Conservation (phyloP, 2,329 filamentous ascomycete species). For the Neoarthrinium moseri region DNA sequence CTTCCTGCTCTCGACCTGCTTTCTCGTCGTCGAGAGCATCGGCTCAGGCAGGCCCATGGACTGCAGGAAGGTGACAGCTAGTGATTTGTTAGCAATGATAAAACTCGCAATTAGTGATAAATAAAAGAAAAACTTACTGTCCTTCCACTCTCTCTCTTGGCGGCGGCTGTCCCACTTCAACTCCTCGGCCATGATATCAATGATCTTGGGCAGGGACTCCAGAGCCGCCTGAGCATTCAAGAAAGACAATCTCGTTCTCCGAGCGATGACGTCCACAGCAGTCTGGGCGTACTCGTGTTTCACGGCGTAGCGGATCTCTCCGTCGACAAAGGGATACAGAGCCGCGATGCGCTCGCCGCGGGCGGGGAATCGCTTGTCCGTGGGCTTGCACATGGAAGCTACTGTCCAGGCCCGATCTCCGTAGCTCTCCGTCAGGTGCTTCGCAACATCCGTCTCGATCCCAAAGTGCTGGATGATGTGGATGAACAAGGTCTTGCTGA, state of each 20-base stretch:
- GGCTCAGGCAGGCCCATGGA: constrained; percentile 65
- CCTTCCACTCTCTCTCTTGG: constrained; percentile 78
- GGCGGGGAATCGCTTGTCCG: constrained; percentile 77
- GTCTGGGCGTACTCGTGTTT: constrained; percentile 90
- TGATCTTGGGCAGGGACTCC: constrained; percentile 79
- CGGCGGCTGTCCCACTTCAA: constrained; percentile 72
- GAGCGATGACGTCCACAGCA: constrained; percentile 82
- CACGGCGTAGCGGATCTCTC: constrained; percentile 85
- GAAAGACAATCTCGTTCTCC: constrained; percentile 83
- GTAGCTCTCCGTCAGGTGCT: constrained; percentile 83
- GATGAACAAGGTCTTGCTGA: constrained; percentile 88
- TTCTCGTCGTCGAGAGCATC: constrained; percentile 55
- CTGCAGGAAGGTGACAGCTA: constrained; percentile 59
- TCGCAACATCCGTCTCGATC: constrained; percentile 86
- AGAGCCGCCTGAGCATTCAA: constrained; percentile 88
- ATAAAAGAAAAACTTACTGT: constrained; percentile 49
- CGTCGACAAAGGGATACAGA: constrained; percentile 88
- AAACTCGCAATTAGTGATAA: constrained; percentile 1
- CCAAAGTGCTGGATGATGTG: constrained; percentile 92
- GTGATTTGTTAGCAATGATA: constrained; percentile 8
- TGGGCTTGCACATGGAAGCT: constrained; percentile 74
- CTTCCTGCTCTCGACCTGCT: constrained; percentile 60
- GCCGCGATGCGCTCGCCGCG: constrained; percentile 76
- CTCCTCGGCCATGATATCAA: constrained; percentile 87
- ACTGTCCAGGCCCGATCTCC: constrained; percentile 93